A percentile compares a stretch with the other conserved stretches of the same genome.
Evolutionary conservation across 805 yeast species (phyloP).

Genomic region (Ogataea henricii): DNA sequence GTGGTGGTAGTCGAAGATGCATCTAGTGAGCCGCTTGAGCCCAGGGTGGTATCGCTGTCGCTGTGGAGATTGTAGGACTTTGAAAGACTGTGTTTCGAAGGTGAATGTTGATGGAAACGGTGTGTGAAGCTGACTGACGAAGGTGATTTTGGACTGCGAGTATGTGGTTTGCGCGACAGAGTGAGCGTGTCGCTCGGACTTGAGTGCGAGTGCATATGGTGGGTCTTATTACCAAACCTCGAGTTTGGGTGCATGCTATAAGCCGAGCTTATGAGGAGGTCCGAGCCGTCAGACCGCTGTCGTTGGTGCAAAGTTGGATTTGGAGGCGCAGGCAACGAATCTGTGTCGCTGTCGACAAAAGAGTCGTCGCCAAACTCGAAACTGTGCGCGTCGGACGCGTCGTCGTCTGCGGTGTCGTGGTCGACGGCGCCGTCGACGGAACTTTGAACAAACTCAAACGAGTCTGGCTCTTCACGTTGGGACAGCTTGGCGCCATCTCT

Average conservation of each 20-base stretch:
- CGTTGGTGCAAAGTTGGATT: conserved; percentile 5
- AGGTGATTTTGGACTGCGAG: conserved; percentile 25
- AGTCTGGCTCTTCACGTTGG: neutral
- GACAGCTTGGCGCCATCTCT: no score
- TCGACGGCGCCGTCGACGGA: neutral
- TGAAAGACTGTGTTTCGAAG: neutral
- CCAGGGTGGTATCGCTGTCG: conserved; percentile 3
- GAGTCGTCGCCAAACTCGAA: conserved; percentile 17
- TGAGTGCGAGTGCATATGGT: conserved; percentile 31
- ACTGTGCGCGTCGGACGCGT: conserved; percentile 13
- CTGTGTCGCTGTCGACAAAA: neutral
- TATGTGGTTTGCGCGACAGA: conserved; percentile 10
- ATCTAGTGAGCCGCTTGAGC: neutral
- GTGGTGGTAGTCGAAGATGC: neutral
- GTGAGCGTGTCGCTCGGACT: conserved; percentile 26
- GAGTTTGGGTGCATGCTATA: conserved; percentile 9
- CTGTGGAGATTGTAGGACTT: neutral
- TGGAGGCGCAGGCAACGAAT: neutral
- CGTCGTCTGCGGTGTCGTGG: neutral
- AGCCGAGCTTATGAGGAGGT: conserved; percentile 14
- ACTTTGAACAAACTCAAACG: neutral
- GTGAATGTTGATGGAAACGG: neutral
- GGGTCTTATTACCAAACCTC: conserved; percentile 4
- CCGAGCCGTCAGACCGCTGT: conserved; percentile 8
- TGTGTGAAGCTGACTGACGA: conserved; percentile 23